A percentile compares a stretch with the other conserved stretches of the same genome.
phyloP scores from a whole-genome alignment of 352 stramenopile species.

The Phytophthora quininea region DNA sequence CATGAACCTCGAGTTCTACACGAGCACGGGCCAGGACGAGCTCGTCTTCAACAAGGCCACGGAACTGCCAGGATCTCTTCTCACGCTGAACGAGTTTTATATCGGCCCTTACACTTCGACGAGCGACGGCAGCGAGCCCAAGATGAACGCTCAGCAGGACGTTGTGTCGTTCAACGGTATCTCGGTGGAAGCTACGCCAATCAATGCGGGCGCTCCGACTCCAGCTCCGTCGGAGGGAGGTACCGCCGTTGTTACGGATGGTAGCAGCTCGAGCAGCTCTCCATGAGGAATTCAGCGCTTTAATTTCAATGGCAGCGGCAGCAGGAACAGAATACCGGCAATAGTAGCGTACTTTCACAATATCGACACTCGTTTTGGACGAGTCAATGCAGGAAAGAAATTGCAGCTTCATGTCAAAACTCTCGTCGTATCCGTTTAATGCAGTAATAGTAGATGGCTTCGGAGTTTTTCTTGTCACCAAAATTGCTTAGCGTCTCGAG shows the following conservation, averaged over 20 bases:
- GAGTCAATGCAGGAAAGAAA: too few relatives aligned
- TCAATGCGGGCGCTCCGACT: background rate
- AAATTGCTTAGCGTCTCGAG: too few relatives aligned
- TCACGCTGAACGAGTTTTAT: slow-evolving; percentile 42
- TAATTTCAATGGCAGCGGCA: too few relatives aligned
- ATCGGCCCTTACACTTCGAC: slow-evolving; percentile 46
- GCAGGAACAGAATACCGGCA: too few relatives aligned
- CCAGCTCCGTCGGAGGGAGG: slow-evolving; percentile 4
- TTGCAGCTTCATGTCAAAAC: too few relatives aligned
- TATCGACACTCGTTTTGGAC: too few relatives aligned
- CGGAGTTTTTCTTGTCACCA: too few relatives aligned
- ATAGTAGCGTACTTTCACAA: too few relatives aligned
- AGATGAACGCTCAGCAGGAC: slow-evolving; percentile 37
- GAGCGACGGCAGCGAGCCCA: slow-evolving; percentile 28
- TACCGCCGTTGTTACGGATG: background rate
- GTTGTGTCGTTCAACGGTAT: slow-evolving; percentile 45
- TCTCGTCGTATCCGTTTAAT: too few relatives aligned
- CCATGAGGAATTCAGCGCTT: too few relatives aligned
- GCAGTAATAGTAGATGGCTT: too few relatives aligned
- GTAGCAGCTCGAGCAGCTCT: background rate
- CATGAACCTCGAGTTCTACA: slow-evolving; percentile 50
- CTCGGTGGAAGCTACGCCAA: slow-evolving; percentile 22
- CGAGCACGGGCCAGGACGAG: slow-evolving; percentile 40
- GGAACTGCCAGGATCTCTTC: slow-evolving; percentile 18
- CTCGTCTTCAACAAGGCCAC: slow-evolving; percentile 34